These are phyloP conservation scores for Euphorbia pulcherrima DNA, from an alignment of 345 rosid species.

Conservation along the genomic window DNA sequence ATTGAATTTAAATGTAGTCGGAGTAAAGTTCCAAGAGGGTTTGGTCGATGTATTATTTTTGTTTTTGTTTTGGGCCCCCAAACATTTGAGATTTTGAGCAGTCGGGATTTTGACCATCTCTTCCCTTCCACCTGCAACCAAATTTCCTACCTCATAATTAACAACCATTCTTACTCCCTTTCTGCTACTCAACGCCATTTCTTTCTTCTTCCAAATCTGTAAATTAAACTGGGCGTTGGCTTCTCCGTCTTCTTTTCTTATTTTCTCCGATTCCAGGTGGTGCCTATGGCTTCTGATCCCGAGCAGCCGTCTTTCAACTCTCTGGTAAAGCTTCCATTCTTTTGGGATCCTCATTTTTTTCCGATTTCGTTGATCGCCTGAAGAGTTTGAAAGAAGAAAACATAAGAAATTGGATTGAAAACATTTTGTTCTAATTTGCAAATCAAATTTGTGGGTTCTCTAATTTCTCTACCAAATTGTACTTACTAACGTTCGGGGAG, in stretches of 20 bases:
- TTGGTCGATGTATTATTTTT: too few species aligned
- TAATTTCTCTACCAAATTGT: neutral
- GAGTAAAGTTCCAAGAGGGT: too few species aligned
- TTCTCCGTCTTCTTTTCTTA: neutral
- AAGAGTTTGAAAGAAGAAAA: constrained; percentile 6
- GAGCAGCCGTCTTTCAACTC: constrained; percentile 42
- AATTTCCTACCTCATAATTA: neutral
- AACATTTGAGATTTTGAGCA: too few species aligned
- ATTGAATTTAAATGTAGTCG: too few species aligned
- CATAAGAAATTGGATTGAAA: neutral
- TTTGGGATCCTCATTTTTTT: neutral
- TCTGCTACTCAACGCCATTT: neutral
- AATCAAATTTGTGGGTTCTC: neutral
- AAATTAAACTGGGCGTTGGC: neutral
- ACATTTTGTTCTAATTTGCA: neutral
- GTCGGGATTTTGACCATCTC: too few species aligned
- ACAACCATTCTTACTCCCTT: neutral
- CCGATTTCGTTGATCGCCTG: neutral
- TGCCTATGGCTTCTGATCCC: constrained; percentile 50
- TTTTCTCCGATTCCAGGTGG: neutral
- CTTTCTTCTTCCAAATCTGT: neutral
- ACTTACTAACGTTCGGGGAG: neutral
- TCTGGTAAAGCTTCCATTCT: constrained; percentile 36
- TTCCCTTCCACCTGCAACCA: neutral
- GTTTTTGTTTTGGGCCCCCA: too few species aligned